A percentile compares a stretch with the other conserved stretches of the same genome.
phyloP scores from a whole-genome alignment of 805 yeast species.

The Starmerella tilneyi region DNA sequence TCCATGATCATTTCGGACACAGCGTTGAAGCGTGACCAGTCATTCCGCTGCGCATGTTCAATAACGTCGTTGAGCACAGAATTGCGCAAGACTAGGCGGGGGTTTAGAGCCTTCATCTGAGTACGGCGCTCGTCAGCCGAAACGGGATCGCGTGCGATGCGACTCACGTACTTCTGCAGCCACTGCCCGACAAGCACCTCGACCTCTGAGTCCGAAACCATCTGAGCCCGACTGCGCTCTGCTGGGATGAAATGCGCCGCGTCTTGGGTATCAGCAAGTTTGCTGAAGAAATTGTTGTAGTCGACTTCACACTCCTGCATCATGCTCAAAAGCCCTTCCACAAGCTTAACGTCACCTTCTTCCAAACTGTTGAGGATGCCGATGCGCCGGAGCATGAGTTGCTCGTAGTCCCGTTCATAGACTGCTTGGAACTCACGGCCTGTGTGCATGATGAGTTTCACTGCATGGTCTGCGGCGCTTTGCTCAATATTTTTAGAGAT shows the following conservation, averaged over 20 bases:
- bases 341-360: conserved; percentile 34
- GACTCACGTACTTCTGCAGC: conserved; percentile 41
- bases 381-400: conserved; percentile 50
- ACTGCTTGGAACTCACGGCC: conserved; percentile 55
- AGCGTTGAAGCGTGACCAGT: conserved; percentile 47
- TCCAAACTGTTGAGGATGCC: conserved; percentile 45
- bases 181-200: conserved; percentile 43
- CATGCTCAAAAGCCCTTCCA: conserved; percentile 53
- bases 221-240: conserved; percentile 31
- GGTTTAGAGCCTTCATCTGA: conserved; percentile 48
- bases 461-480: conserved; percentile 48
- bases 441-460: conserved; percentile 52
- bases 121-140: conserved; percentile 35
- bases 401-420: conserved; percentile 50
- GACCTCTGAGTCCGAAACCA: conserved; percentile 29
- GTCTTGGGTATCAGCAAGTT: conserved; percentile 31
- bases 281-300: conserved; percentile 67
- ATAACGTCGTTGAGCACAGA: conserved; percentile 84
- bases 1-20: conserved; percentile 59
- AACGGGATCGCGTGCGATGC: conserved; percentile 35
- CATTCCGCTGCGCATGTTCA: conserved; percentile 41
- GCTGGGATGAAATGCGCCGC: conserved; percentile 30
- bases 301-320: conserved; percentile 57
- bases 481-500: conserved; percentile 28
- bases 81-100: conserved; percentile 69